phyloP scores from a whole-genome alignment of 805 yeast species.

The Candida palmyrensis region DNA sequence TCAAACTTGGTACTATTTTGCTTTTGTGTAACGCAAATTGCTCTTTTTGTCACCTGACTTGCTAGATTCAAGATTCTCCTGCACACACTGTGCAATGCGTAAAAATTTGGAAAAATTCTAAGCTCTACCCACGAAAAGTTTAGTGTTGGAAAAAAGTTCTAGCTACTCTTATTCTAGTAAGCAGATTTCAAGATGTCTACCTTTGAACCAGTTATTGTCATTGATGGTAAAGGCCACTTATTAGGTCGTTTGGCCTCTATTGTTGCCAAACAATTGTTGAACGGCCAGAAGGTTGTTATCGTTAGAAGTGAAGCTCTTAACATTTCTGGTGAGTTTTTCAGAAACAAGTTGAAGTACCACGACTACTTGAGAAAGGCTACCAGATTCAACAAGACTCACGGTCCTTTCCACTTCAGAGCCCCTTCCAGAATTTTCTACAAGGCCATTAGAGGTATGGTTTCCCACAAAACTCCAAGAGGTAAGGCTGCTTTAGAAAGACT shows the following conservation, averaged over 20 bases:
- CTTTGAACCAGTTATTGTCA: slow-evolving; percentile 95
- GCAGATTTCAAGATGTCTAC: slow-evolving; percentile 54
- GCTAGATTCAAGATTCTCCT: no score
- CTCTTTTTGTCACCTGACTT: no score
- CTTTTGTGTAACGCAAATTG: no score
- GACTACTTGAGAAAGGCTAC: slow-evolving; percentile 99
- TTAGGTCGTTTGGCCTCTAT: slow-evolving; percentile 99
- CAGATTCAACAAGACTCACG: slow-evolving; percentile 96
- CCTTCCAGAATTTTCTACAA: slow-evolving; percentile 99
- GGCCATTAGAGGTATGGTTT: slow-evolving; percentile 98
- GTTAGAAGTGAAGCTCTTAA: slow-evolving; percentile 97
- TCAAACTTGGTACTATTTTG: no score
- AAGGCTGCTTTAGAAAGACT: slow-evolving; percentile 99
- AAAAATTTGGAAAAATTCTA: neutral
- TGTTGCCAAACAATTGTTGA: slow-evolving; percentile 96
- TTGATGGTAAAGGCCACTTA: slow-evolving; percentile 99
- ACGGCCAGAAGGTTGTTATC: slow-evolving; percentile 96
- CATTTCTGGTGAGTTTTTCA: slow-evolving; percentile 99
- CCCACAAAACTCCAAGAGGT: slow-evolving; percentile 99
- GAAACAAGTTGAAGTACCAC: slow-evolving; percentile 99
- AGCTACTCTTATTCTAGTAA: slow-evolving; percentile 1
- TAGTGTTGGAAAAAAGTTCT: neutral
- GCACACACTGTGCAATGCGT: neutral
- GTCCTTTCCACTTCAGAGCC: slow-evolving; percentile 99
- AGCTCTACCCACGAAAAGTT: neutral